Evolutionary conservation across 345 rosid species (phyloP), one percentile per base, ranked within the genome.

Genomic region (Citrus glauca): DNA sequence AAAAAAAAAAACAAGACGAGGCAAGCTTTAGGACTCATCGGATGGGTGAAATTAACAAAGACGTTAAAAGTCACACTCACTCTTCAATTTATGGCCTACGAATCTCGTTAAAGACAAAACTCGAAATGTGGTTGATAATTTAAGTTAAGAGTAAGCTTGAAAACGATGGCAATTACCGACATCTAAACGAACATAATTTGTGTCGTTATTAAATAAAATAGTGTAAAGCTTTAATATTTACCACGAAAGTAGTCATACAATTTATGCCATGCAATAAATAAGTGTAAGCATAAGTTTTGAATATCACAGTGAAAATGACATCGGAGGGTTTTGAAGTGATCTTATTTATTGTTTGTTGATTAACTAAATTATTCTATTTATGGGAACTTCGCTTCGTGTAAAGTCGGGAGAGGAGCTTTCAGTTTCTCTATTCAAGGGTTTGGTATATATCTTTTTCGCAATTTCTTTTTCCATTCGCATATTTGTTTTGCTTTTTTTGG

Each of bases 341-440:
- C 5, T 45, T 13, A 45, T 45, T 45, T 13, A 45, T 45, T 45
- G 11, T n/a, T 70, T 70, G 16, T 48, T 48, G 10, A 1, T 59
- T 24, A 59, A 59, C 27, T 59, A 22, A 59, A 59, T 59, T 27
- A 61, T 45, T 45, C 50, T 45, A 13, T 3, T 7, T 13, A 4
- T 61, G 19, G 33, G 33, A 25, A 37, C 2, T 9, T 64, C 5
- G 37, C 17, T 64, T 45, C 1, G 50, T 45, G 17, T 71, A 32
- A 20, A 10, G 5, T 3, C 37, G 5, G n/a, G 28, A 30, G 0
- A 8, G 16, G 32, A 28, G 27, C 74, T n/a, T 73, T 7, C 25
- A 16, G n/a, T 73, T 73, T 38, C 76, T 73, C 56, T 5, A 59
- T 60, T 14, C 14, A 71, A 53, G 76, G 66, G 76, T 59, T 60